Evolutionary conservation across 805 yeast species (phyloP).

Genomic region (Saccharomycopsis sp.): DNA sequence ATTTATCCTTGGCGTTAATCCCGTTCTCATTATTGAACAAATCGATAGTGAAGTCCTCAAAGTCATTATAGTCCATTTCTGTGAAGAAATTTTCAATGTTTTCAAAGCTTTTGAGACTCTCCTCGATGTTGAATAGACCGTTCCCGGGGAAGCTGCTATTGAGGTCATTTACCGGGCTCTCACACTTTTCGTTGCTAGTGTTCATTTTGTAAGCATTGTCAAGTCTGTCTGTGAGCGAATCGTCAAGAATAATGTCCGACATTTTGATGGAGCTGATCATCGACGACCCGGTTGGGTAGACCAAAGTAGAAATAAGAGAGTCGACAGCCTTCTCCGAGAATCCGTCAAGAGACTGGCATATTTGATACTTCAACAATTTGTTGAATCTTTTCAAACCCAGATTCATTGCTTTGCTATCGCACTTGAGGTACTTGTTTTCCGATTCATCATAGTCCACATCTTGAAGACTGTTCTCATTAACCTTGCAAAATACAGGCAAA

Average conservation of each 20-base stretch:
- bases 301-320: neutral
- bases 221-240: neutral
- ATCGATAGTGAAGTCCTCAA: neutral
- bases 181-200: neutral
- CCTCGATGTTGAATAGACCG: neutral
- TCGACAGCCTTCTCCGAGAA: neutral
- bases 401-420: neutral
- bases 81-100: constrained; percentile 14
- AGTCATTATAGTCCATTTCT: constrained; percentile 3
- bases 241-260: neutral
- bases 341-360: neutral
- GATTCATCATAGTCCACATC: neutral
- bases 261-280: neutral
- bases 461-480: neutral
- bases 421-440: neutral
- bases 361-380: neutral
- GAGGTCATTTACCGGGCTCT: neutral
- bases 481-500: neutral
- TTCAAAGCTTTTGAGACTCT: constrained; percentile 1
- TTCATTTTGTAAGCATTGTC: neutral
- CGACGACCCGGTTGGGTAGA: neutral
- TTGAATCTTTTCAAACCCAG: neutral
- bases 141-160: neutral
- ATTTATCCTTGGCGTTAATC: neutral
- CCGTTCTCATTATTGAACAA: neutral